phyloP scores from a whole-genome alignment of 2,329 filamentous ascomycete species.

The Fusarium brevicatenulatum region DNA sequence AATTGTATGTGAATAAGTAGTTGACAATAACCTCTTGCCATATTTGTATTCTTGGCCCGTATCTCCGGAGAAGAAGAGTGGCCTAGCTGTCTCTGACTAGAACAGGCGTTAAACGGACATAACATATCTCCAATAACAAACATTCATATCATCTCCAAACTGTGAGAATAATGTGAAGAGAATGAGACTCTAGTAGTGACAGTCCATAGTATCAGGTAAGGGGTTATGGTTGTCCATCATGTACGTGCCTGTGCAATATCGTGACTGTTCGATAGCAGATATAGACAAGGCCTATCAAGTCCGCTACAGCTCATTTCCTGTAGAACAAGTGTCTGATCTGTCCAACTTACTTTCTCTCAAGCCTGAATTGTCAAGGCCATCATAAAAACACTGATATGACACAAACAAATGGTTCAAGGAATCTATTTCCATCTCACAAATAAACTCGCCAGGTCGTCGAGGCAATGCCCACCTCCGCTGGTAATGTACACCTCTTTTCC shows the following conservation, averaged over 20 bases:
- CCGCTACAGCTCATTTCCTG: background rate
- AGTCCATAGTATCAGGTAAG: fast-evolving
- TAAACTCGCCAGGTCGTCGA: constrained; percentile 37
- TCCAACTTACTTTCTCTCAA: background rate
- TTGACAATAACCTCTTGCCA: background rate
- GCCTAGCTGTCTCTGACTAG: background rate
- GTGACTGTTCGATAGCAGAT: no score
- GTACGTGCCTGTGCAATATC: background rate
- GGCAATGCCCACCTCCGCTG: constrained; percentile 30
- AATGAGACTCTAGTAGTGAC: background rate
- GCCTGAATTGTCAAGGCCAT: no score
- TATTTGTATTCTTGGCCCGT: background rate
- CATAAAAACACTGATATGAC: background rate
- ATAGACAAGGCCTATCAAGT: background rate
- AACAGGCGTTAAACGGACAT: background rate
- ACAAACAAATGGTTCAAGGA: constrained; percentile 21
- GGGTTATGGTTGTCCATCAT: background rate
- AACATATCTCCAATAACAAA: background rate
- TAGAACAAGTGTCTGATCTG: background rate
- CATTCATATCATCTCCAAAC: background rate
- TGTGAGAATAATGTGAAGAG: background rate
- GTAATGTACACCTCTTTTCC: constrained; percentile 44
- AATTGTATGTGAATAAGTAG: background rate
- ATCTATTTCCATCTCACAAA: constrained; percentile 40
- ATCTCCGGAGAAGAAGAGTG: background rate